Base-by-base conservation (phyloP, 345 rosid genomes). In the Cardiospermum halicacabum region DNA sequence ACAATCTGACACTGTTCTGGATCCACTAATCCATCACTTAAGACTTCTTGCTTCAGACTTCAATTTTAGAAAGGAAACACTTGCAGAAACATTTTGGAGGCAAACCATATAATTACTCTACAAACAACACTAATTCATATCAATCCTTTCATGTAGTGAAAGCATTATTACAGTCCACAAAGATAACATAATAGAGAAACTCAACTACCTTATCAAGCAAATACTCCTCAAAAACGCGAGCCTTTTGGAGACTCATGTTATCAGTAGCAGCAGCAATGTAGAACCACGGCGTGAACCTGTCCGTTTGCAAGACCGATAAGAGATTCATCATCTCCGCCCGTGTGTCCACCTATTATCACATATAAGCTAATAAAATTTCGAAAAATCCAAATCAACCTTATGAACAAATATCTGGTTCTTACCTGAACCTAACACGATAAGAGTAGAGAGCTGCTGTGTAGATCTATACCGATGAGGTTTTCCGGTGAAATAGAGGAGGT, bases 251-350 rank as follows among this genome's bases (percentile, higher is more conserved):
- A 66, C 99, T 94, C 92, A 89, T 90, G 66, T 83, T 84, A 80
- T 94, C 99, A 10, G 99, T 94, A 37, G 89, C 87, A 9, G 97
- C 97, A 27, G 96, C 95, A 42, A 94, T 71, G 70, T 91, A 91
- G 77, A 72, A 89, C 70, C 99, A 74, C 4, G 95, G 99, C 3
- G 76, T 48, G 65, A 79, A 87, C 66, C 87, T 72, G 36, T 80
- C 87, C 75, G 68, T 84, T 11, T 73, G 85, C 69, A 94, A 62
- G 56, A 74, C 82, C 57, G 85, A 82, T 73, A 89, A 77, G 32
- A 94, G 78, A 69, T 85, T 83, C 72, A 91, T 76, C 95, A 94
- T 94, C 88, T 91, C 96, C 32, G 99, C 99, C n/a, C 1, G 97
- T 89, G 72, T 94, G 99, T 19, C 97, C 99, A 16, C 96, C 97